phyloP scores from a whole-genome alignment of 2,329 filamentous ascomycete genomes.

The Paraconiothyrium brasiliense region DNA sequence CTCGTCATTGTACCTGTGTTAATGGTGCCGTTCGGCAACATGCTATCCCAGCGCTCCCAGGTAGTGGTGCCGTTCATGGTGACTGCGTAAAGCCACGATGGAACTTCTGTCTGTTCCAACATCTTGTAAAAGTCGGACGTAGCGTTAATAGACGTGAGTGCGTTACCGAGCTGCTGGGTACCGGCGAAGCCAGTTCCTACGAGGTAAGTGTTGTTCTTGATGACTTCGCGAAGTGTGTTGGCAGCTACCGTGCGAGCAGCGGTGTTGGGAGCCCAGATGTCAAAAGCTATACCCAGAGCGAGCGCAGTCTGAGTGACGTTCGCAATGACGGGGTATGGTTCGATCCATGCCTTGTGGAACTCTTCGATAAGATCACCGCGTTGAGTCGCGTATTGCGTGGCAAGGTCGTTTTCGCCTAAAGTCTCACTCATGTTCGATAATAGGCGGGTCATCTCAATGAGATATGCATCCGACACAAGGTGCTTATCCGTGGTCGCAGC shows the following conservation, averaged over 20 bases:
- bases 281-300: constrained; percentile 31
- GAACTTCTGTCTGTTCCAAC: constrained; percentile 57
- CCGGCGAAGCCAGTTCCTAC: constrained; percentile 33
- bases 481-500: constrained; percentile 43
- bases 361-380: constrained; percentile 27
- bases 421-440: constrained; percentile 39
- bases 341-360: constrained; percentile 37
- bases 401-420: constrained; percentile 31
- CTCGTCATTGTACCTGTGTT: constrained; percentile 61
- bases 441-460: constrained; percentile 46
- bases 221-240: constrained; percentile 23
- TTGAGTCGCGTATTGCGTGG: constrained; percentile 30
- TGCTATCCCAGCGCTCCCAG: constrained; percentile 63
- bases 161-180: constrained; percentile 30
- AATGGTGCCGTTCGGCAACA: constrained; percentile 55
- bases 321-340: constrained; percentile 26
- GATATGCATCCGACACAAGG: constrained; percentile 53
- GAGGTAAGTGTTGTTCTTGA: constrained; percentile 26
- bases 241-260: constrained; percentile 17
- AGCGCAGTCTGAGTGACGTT: constrained; percentile 31
- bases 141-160: constrained; percentile 23
- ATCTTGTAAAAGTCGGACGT: constrained; percentile 55
- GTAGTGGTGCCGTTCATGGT: constrained; percentile 59
- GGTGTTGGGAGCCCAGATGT: constrained; percentile 14
- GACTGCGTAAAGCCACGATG: constrained; percentile 61